Percentiles rank a stretch among this genome's conserved stretches.
phyloP scores from a whole-genome alignment of 225 moss, liverwort and hornwort genomes.

The Physcomitrium patens region DNA sequence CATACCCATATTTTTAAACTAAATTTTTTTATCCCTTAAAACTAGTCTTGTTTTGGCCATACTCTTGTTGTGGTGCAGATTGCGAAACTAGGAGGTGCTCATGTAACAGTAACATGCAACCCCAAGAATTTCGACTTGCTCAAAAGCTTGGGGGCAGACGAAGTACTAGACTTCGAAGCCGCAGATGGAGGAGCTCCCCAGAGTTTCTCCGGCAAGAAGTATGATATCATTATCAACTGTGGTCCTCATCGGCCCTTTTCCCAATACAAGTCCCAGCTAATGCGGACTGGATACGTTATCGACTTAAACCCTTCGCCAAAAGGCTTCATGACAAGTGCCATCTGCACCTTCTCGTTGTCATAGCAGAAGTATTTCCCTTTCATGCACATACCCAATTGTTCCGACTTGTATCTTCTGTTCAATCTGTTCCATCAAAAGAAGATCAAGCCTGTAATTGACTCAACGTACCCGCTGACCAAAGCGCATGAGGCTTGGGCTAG shows the following conservation, averaged over 20 bases:
- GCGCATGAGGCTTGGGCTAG: slow-evolving; percentile 73
- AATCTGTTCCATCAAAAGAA: slow-evolving; percentile 63
- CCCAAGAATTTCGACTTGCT: slow-evolving; percentile 62
- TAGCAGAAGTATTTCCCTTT: slow-evolving; percentile 72
- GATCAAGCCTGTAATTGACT: slow-evolving; percentile 65
- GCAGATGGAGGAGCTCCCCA: slow-evolving; percentile 42
- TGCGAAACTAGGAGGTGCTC: slow-evolving; percentile 77
- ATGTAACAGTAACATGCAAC: slow-evolving; percentile 70
- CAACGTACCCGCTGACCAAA: slow-evolving; percentile 51
- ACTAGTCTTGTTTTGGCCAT: background rate
- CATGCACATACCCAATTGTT: slow-evolving; percentile 42
- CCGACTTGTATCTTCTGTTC: slow-evolving; percentile 66
- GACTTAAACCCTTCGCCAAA: slow-evolving; percentile 58
- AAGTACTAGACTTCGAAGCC: slow-evolving; percentile 59
- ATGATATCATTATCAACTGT: slow-evolving; percentile 71
- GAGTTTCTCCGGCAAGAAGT: slow-evolving; percentile 70
- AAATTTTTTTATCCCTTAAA: background rate
- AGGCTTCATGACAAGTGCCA: slow-evolving; percentile 30
- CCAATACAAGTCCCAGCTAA: slow-evolving; percentile 54
- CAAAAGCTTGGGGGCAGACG: slow-evolving; percentile 77
- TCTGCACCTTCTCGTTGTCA: slow-evolving; percentile 47
- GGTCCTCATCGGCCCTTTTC: slow-evolving; percentile 49
- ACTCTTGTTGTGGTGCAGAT: slow-evolving; percentile 50
- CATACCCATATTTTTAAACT: no score
- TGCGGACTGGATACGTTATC: slow-evolving; percentile 57